Conservation (phyloP, 257 asterid genomes). For the Solanum boliviense region DNA sequence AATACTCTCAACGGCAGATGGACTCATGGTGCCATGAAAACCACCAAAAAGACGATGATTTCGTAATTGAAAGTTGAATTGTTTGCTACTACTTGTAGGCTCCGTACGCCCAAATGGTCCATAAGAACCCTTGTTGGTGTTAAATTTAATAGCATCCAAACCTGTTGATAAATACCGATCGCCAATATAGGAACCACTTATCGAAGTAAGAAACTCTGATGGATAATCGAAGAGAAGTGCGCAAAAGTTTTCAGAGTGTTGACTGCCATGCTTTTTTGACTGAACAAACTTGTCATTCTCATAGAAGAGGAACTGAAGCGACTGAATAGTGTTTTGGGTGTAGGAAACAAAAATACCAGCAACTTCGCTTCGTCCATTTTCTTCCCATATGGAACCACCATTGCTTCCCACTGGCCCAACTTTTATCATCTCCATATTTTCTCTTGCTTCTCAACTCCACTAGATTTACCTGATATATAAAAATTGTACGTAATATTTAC, state of each 20-base stretch:
- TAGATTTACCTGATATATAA: no score
- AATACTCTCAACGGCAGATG: slow-evolving; percentile 7
- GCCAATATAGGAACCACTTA: not conserved
- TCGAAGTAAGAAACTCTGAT: not conserved
- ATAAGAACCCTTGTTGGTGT: slow-evolving; percentile 1
- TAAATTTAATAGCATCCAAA: not conserved
- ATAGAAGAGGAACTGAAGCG: not conserved
- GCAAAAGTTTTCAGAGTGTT: fast-evolving
- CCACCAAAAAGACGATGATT: slow-evolving; percentile 24
- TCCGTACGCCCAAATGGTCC: not conserved
- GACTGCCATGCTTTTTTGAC: not conserved
- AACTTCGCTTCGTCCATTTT: not conserved
- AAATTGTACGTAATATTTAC: not conserved
- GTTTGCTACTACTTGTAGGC: not conserved
- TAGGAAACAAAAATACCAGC: not conserved
- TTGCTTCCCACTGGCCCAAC: not conserved
- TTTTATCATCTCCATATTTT: not conserved
- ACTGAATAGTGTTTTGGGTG: fast-evolving
- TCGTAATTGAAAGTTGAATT: slow-evolving; percentile 18
- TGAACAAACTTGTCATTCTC: not conserved
- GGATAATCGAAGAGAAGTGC: not conserved
- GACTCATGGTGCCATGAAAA: slow-evolving; percentile 19
- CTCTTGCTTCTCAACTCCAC: not conserved
- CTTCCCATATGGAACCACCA: not conserved
- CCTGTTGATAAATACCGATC: no score